Percentiles rank a stretch among this genome's conserved stretches.
Conservation (phyloP, 2,329 filamentous ascomycete genomes). For the Akanthomyces dipterigenus region DNA sequence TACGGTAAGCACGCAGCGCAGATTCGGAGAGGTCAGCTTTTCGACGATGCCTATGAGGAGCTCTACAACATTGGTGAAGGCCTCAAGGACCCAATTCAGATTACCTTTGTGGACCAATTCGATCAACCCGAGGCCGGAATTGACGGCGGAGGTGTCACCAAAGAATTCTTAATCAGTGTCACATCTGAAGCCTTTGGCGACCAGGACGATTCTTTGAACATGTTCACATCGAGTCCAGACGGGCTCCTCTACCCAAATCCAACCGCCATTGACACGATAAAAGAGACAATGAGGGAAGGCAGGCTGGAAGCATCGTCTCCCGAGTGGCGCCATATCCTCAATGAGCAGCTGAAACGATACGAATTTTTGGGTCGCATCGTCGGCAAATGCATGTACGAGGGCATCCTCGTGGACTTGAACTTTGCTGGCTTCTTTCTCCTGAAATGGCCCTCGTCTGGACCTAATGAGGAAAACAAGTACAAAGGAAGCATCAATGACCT, state of each 20-base stretch:
- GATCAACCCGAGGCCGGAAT: constrained; percentile 85
- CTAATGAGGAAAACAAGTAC: constrained; percentile 61
- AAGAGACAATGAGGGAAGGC: constrained; percentile 46
- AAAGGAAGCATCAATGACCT: constrained; percentile 93
- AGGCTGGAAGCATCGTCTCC: constrained; percentile 46
- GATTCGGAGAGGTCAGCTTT: constrained; percentile 71
- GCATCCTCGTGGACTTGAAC: constrained; percentile 84
- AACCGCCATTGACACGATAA: constrained; percentile 61
- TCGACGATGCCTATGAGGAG: constrained; percentile 76
- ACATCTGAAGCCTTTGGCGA: constrained; percentile 75
- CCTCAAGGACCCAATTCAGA: constrained; percentile 91
- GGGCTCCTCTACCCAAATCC: constrained; percentile 89
- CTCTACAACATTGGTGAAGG: constrained; percentile 77
- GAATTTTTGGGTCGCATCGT: constrained; percentile 91
- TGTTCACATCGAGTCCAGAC: constrained; percentile 80
- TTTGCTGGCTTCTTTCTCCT: constrained; percentile 95
- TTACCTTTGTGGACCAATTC: constrained; percentile 91
- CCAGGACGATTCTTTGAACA: constrained; percentile 35
- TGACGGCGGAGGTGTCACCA: constrained; percentile 93
- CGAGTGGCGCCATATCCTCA: constrained; percentile 51
- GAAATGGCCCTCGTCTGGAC: constrained; percentile 79
- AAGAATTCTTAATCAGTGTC: constrained; percentile 88
- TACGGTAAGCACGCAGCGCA: constrained; percentile 64
- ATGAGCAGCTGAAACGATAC: constrained; percentile 63
- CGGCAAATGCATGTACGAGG: constrained; percentile 95